A percentile compares a stretch with the other conserved stretches of the same genome.
These are phyloP conservation scores for Fusarium armeniacum DNA, from an alignment of 2,329 filamentous ascomycete genomes.

Conservation along the genomic window DNA sequence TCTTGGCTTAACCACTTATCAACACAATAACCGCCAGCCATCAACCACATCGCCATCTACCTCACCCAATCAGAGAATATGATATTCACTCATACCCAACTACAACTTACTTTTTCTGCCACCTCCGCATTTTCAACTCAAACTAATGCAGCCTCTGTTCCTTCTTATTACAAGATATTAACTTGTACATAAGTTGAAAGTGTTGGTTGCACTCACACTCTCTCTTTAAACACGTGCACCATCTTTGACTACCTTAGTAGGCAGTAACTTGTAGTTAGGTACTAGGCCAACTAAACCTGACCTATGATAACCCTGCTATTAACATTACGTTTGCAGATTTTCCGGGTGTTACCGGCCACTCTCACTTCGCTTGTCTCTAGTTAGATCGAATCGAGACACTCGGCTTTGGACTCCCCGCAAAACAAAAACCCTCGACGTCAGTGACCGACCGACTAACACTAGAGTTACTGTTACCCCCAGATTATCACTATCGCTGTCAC, in stretches of 20 bases:
- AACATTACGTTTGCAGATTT: conserved; percentile 37
- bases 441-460: conserved; percentile 24
- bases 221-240: conserved; percentile 12
- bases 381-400: not conserved
- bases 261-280: too few relatives aligned
- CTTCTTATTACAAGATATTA: not conserved
- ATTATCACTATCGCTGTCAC: conserved; percentile 21
- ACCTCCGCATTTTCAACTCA: conserved; percentile 23
- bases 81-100: conserved; percentile 16
- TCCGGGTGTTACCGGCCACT: conserved; percentile 47
- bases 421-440: conserved; percentile 46
- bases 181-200: not conserved
- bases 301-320: conserved; percentile 57
- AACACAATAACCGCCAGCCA: conserved; percentile 23
- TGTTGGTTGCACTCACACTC: not conserved
- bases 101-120: not conserved
- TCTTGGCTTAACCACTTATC: conserved; percentile 6
- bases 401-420: conserved; percentile 21
- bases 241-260: not conserved
- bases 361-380: not conserved
- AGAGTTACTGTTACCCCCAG: conserved; percentile 18
- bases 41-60: conserved; percentile 19
- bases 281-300: conserved; percentile 8
- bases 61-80: conserved; percentile 29
- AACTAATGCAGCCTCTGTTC: conserved; percentile 22